A percentile compares a stretch with the other conserved stretches of the same genome.
Conservation (phyloP, 2,329 filamentous ascomycete genomes). For the Cladosporium oxysporum region DNA sequence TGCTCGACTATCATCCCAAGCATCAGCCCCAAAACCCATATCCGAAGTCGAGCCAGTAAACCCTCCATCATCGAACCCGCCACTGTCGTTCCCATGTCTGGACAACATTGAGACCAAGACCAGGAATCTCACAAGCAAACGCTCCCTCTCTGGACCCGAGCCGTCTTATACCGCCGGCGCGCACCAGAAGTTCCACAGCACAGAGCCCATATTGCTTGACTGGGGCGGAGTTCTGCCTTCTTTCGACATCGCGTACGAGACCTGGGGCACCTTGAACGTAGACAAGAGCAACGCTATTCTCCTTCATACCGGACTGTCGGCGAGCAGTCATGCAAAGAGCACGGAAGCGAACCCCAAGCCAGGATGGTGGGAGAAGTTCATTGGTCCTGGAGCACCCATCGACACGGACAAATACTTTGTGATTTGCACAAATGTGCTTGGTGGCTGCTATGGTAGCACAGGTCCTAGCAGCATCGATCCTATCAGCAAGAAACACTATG, state of each 20-base stretch:
- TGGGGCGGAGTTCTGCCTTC: slow-evolving; percentile 92
- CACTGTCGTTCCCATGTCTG: slow-evolving; percentile 86
- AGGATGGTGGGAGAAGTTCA: slow-evolving; percentile 99
- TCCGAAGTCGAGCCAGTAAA: slow-evolving; percentile 32
- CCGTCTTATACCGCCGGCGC: slow-evolving; percentile 89
- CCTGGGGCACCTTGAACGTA: slow-evolving; percentile 80
- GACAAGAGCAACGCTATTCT: slow-evolving; percentile 87
- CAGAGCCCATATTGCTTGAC: slow-evolving; percentile 77
- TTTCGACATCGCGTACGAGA: slow-evolving; percentile 90
- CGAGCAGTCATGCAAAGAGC: slow-evolving; percentile 95
- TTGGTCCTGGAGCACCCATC: slow-evolving; percentile 79
- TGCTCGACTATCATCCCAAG: slow-evolving; percentile 26
- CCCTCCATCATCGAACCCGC: slow-evolving; percentile 67
- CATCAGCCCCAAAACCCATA: slow-evolving; percentile 29
- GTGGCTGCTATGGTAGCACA: slow-evolving; percentile 93
- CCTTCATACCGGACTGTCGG: slow-evolving; percentile 89
- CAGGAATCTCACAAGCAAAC: slow-evolving; percentile 68
- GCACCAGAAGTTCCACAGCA: slow-evolving; percentile 75
- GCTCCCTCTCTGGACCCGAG: slow-evolving; percentile 74
- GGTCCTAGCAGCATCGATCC: slow-evolving; percentile 88
- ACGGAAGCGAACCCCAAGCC: slow-evolving; percentile 83
- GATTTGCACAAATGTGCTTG: slow-evolving; percentile 95
- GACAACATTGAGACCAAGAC: slow-evolving; percentile 77
- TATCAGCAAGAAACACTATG: slow-evolving; percentile 82
- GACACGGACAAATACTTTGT: slow-evolving; percentile 92